phyloP scores from a whole-genome alignment of 805 yeast genomes.

The Yarrowia porcina region DNA sequence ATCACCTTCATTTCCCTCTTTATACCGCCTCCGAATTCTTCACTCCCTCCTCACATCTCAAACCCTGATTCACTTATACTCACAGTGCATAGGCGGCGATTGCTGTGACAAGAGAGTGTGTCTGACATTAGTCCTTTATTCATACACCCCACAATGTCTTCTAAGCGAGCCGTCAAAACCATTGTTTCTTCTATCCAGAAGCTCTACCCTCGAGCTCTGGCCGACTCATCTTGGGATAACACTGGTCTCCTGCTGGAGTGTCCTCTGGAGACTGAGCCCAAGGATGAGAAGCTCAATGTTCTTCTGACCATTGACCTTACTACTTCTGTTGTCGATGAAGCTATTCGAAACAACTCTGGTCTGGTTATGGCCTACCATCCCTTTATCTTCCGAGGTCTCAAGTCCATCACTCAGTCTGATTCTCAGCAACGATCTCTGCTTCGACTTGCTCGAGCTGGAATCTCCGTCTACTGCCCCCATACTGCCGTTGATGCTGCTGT shows the following conservation, averaged over 20 bases:
- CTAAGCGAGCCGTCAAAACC: constrained; percentile 46
- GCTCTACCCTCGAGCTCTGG: constrained; percentile 74
- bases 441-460: constrained; percentile 66
- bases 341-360: constrained; percentile 52
- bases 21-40: too few species aligned
- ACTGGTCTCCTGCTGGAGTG: constrained; percentile 87
- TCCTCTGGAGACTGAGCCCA: constrained; percentile 33
- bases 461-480: constrained; percentile 92
- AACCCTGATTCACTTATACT: constrained; percentile 18
- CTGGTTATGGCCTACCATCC: constrained; percentile 89
- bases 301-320: constrained; percentile 85
- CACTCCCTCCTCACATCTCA: not conserved
- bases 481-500: constrained; percentile 91
- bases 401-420: constrained; percentile 60
- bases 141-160: constrained; percentile 30
- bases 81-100: constrained; percentile 1
- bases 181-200: constrained; percentile 48
- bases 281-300: constrained; percentile 37
- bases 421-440: constrained; percentile 81
- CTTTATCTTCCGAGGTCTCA: constrained; percentile 85
- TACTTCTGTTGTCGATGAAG: constrained; percentile 78
- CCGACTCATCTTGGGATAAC: constrained; percentile 92
- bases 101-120: not conserved
- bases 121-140: not conserved
- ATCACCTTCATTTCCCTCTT: too few species aligned